Conservation (phyloP, 441 rosid species). For the Corymbia citriodora region DNA sequence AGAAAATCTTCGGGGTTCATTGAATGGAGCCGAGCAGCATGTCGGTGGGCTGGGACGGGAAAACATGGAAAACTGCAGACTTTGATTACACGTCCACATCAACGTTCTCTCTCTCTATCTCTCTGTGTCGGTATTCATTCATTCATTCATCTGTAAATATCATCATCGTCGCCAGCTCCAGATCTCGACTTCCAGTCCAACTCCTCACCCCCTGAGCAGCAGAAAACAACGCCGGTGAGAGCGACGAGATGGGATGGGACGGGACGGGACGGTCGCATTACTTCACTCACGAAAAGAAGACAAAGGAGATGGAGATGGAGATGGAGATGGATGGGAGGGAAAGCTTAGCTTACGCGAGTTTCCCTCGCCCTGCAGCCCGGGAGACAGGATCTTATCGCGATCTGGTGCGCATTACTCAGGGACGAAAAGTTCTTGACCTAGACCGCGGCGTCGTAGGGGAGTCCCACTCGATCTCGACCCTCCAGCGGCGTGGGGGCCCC, state of each 20-base stretch:
- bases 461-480: not conserved
- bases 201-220: not conserved
- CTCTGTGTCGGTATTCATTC: rapidly evolving
- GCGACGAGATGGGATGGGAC: not conserved
- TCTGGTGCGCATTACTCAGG: not conserved
- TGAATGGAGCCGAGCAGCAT: not conserved
- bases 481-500: not conserved
- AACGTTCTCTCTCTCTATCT: not conserved
- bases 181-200: not conserved
- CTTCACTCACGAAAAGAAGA: not conserved
- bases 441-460: not conserved
- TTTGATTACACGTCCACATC: not conserved
- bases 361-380: not conserved
- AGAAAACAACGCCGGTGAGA: rapidly evolving
- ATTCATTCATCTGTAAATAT: not conserved
- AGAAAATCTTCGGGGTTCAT: not conserved
- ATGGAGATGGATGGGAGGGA: not conserved
- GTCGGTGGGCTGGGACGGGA: not conserved
- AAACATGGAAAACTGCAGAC: not conserved
- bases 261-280: not conserved
- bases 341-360: rapidly evolving
- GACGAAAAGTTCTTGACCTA: not conserved
- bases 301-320: not conserved
- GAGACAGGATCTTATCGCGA: not conserved
- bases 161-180: not conserved